These are phyloP conservation scores for Mycocentrospora acerina DNA, from an alignment of 2,329 filamentous ascomycete genomes.

Conservation along the genomic window DNA sequence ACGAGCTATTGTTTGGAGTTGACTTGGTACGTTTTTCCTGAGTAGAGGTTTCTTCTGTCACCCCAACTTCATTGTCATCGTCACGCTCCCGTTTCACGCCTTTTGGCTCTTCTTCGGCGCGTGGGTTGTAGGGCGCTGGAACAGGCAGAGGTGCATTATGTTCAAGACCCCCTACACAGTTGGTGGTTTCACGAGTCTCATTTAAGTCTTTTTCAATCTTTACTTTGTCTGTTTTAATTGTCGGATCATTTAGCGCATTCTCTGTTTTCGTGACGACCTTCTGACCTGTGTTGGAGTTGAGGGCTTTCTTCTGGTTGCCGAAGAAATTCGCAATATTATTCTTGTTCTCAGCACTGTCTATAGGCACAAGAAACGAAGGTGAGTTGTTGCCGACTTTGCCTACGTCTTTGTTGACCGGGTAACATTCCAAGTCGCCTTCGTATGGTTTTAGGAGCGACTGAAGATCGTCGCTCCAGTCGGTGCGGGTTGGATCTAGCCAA, in stretches of 20 bases:
- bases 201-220: slow-evolving; percentile 43
- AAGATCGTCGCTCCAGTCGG: slow-evolving; percentile 75
- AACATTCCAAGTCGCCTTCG: slow-evolving; percentile 76
- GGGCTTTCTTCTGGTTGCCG: slow-evolving; percentile 54
- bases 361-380: slow-evolving; percentile 76
- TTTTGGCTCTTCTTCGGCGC: slow-evolving; percentile 21
- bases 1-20: slow-evolving; percentile 23
- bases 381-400: slow-evolving; percentile 94
- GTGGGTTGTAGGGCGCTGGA: slow-evolving; percentile 19
- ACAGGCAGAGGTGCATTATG: slow-evolving; percentile 55
- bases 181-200: slow-evolving; percentile 47
- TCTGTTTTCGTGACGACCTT: slow-evolving; percentile 16
- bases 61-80: slow-evolving; percentile 32
- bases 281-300: slow-evolving; percentile 23
- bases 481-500: slow-evolving; percentile 75
- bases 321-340: slow-evolving; percentile 95
- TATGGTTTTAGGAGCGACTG: slow-evolving; percentile 80
- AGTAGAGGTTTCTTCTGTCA: slow-evolving; percentile 35
- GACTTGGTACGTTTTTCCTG: slow-evolving; percentile 42
- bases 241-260: slow-evolving; percentile 26
- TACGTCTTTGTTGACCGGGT: slow-evolving; percentile 83
- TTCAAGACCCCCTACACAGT: slow-evolving; percentile 49
- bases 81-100: slow-evolving; percentile 54
- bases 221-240: slow-evolving; percentile 25
- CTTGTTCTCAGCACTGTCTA: slow-evolving; percentile 86